A percentile compares a stretch with the other conserved stretches of the same genome.
Conservation (phyloP, 441 rosid genomes). For the Aquilaria agallochum region DNA sequence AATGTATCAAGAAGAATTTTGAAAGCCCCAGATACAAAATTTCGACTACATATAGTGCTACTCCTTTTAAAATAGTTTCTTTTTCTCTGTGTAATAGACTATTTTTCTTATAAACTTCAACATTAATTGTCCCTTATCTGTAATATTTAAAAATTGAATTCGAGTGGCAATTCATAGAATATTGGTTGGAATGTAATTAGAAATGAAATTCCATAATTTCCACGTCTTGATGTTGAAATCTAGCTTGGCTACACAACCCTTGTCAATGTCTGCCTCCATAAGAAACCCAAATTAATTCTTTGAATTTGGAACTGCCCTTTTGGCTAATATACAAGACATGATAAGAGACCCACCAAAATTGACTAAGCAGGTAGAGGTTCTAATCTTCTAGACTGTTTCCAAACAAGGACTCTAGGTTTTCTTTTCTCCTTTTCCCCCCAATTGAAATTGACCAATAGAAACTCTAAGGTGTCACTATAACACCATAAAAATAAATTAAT, state of each 20-base stretch:
- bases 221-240: no score
- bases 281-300: not conserved
- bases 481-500: slow-evolving; percentile 1
- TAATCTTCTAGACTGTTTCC: not conserved
- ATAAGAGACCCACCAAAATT: slow-evolving; percentile 30
- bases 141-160: not conserved
- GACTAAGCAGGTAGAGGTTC: slow-evolving; percentile 14
- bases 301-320: slow-evolving; percentile 13
- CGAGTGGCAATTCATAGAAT: not conserved
- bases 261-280: not conserved
- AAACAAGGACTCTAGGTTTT: slow-evolving; percentile 7
- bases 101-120: no score
- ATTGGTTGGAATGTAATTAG: no score
- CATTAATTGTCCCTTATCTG: no score
- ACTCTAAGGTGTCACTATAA: slow-evolving; percentile 11
- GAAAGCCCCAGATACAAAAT: no score
- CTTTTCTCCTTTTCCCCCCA: slow-evolving; percentile 6
- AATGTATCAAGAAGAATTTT: no score
- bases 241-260: no score
- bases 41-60: no score
- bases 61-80: no score
- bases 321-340: slow-evolving; percentile 2
- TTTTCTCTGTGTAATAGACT: no score
- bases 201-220: no score
- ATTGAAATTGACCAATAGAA: slow-evolving; percentile 12